Base-by-base conservation (phyloP, 164 flowering plant genomes). In the Tetracentron sinense region DNA sequence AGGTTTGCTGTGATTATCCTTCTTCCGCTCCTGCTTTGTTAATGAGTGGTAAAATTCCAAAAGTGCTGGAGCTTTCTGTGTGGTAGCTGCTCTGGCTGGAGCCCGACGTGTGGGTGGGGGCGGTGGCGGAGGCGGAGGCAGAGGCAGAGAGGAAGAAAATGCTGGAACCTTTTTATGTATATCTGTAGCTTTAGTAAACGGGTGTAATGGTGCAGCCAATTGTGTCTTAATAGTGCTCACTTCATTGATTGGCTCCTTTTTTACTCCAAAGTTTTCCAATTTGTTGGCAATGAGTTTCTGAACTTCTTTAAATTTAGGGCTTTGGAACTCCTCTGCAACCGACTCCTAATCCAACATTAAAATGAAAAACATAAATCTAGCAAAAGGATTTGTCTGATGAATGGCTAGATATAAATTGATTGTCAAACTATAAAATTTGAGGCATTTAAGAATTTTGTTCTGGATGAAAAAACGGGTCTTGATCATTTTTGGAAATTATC, bases 281-380 rank as follows among this genome's bases (percentile, higher is more conserved):
- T 80, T 78, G 57, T 61, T 63, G 42, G 79, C 82, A 62, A 80
- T 79, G 58, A 80, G 77, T 63, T 80, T 79, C 65, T 78, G 87
- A 31, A 76, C 72, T 48, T 81, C 83, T 63, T 75, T 76, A 47
- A 84, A 80, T 33, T 64, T 72, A 20, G 75, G 71, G 48, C 58
- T 68, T 65, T 76, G 68, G 42, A 63, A 35, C 59, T 77, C 79
- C 30, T 48, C 69, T 30, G 38, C 64, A 61, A 21, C 48, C 46
- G 82, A 33, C 35, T 81, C 73, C 69, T 20, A 46, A 81, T 77
- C 58, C 66, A 64, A 61, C 50, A 48, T 0, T 44, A 16, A 48
- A 71, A 27, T 12, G 20, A 8, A 19, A 63, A 70, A 42, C 23
- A 26, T 20, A 53, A 33, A 54, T 33, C 10, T 19, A 6, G 19